These are phyloP conservation scores for Cryptococcus depauperatus DNA, from an alignment of 1,284 basidiomycete species.

Conservation along the genomic window DNA sequence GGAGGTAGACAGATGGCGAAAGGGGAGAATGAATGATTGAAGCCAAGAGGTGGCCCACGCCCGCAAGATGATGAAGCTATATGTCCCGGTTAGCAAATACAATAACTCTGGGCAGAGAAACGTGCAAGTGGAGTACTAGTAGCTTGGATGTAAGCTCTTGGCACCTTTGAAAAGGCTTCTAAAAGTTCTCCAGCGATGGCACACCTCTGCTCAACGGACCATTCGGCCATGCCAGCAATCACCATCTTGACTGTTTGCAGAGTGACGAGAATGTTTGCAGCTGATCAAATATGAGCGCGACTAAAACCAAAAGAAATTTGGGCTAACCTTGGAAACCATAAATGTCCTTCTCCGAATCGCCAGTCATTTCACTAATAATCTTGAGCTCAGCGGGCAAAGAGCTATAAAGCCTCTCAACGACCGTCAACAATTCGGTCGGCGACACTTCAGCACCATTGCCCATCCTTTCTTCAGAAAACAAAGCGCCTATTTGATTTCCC, in stretches of 20 bases:
- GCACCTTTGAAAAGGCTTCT: constrained; percentile 36
- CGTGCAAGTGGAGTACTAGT: constrained; percentile 36
- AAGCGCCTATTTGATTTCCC: constrained; percentile 15
- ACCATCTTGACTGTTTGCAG: constrained; percentile 44
- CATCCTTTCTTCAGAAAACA: constrained; percentile 15
- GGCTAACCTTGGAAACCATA: constrained; percentile 37
- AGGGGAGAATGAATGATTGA: constrained; percentile 38
- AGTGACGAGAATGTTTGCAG: constrained; percentile 39
- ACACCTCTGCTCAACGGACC: constrained; percentile 36
- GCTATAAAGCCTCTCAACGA: constrained; percentile 31
- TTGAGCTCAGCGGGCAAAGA: constrained; percentile 33
- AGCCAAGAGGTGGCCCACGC: constrained; percentile 43
- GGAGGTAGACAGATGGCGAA: constrained; percentile 36
- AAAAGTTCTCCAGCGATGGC: constrained; percentile 40
- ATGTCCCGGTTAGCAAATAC: neutral
- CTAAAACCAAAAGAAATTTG: too few relatives aligned
- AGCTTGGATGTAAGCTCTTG: constrained; percentile 38
- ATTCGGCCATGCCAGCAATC: constrained; percentile 31
- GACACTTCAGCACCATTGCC: constrained; percentile 13
- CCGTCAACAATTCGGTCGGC: constrained; percentile 22
- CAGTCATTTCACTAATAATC: constrained; percentile 28
- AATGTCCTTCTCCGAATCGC: constrained; percentile 30
- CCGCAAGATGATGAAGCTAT: constrained; percentile 41
- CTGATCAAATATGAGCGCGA: constrained; percentile 12
- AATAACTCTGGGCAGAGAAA: neutral